Evolutionary conservation across 2,329 filamentous ascomycete species (phyloP).

Genomic region (Cladosporium sp.): DNA sequence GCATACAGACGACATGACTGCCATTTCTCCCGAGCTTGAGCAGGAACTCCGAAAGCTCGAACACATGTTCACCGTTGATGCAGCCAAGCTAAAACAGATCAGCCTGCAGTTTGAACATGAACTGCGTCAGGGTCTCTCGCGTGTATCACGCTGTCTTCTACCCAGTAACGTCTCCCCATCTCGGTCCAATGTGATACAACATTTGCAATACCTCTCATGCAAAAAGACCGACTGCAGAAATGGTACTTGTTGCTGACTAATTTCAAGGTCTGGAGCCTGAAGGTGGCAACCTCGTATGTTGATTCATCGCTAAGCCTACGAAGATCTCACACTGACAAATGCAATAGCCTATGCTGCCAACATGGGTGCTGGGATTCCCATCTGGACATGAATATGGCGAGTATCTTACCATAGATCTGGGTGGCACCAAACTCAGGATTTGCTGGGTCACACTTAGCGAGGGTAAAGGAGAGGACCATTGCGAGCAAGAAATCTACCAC

Average conservation of each 20-base stretch:
- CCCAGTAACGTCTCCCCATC: conserved; percentile 13
- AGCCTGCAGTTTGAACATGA: conserved; percentile 80
- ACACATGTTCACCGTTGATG: conserved; percentile 69
- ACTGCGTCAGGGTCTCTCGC: conserved; percentile 62
- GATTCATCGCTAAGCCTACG: background rate
- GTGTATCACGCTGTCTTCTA: conserved; percentile 8
- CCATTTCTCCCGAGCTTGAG: conserved; percentile 52
- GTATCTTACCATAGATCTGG: conserved; percentile 90
- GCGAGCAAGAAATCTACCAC: conserved; percentile 92
- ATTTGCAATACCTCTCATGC: background rate
- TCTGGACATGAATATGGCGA: conserved; percentile 83
- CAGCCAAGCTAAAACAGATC: conserved; percentile 75
- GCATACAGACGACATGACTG: conserved; percentile 3
- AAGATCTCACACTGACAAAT: background rate
- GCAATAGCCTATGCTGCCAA: conserved; percentile 87
- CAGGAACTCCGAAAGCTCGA: conserved; percentile 75
- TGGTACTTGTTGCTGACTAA: background rate
- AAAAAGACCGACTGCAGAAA: too few relatives aligned
- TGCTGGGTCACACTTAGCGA: conserved; percentile 89
- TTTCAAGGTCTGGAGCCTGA: conserved; percentile 67
- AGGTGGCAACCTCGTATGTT: conserved; percentile 81
- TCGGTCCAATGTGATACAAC: background rate
- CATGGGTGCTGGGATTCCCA: conserved; percentile 91
- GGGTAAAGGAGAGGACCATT: conserved; percentile 87
- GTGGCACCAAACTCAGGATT: conserved; percentile 90